Evolutionary conservation across 306 rosid genomes (phyloP).

Genomic region (Canavalia ensiformis): DNA sequence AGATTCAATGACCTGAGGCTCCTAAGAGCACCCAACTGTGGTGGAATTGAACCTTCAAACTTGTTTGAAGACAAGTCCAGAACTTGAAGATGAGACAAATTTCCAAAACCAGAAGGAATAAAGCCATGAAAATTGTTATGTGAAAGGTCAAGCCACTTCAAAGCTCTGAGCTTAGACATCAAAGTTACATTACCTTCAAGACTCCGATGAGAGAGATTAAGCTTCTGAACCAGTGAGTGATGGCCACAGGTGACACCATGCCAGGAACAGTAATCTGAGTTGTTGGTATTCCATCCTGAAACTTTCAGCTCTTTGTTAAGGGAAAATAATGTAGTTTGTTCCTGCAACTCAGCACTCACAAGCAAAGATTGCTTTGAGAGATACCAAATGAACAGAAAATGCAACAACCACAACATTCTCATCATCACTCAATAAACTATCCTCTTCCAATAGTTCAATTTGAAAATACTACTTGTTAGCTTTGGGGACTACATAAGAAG

Average conservation of each 20-base stretch:
- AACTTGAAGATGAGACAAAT: not conserved
- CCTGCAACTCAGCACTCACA: not conserved
- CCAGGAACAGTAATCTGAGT: slow-evolving; percentile 1
- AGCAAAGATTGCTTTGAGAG: not conserved
- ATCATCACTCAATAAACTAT: too few species aligned
- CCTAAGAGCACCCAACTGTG: not conserved
- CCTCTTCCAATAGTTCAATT: too few species aligned
- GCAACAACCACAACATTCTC: too few species aligned
- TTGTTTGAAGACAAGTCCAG: slow-evolving; percentile 12
- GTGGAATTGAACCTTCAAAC: slow-evolving; percentile 18
- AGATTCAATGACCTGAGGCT: not conserved
- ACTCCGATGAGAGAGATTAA: not conserved
- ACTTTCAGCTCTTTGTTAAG: not conserved
- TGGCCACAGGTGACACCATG: slow-evolving; percentile 3
- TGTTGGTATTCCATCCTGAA: not conserved
- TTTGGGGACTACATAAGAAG: too few species aligned
- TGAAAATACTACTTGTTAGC: too few species aligned
- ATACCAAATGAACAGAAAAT: too few species aligned
- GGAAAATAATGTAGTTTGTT: not conserved
- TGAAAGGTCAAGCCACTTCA: slow-evolving; percentile 23
- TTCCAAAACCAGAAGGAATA: not conserved
- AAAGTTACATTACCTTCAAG: not conserved
- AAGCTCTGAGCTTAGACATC: not conserved
- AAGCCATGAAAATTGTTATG: not conserved
- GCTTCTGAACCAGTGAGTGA: not conserved